phyloP scores from a whole-genome alignment of 2,329 filamentous ascomycete genomes.

The Ustulina deusta region DNA sequence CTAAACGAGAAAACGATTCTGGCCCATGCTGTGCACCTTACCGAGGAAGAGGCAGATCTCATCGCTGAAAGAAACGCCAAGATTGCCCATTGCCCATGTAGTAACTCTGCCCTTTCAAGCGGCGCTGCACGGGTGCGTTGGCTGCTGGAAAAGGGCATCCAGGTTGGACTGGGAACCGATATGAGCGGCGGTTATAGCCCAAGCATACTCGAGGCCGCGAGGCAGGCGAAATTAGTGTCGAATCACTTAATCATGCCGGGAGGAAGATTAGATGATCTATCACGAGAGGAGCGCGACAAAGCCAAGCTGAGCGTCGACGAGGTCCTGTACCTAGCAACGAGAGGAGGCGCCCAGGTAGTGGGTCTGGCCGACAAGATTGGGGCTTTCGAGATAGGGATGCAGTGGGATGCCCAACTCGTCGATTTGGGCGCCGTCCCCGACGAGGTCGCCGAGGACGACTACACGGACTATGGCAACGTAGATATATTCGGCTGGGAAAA shows the following conservation, averaged over 20 bases:
- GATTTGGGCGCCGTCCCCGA: conserved; percentile 66
- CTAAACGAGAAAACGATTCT: conserved; percentile 81
- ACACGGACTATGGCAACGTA: conserved; percentile 70
- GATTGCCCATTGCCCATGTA: conserved; percentile 87
- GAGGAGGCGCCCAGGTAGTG: conserved; percentile 86
- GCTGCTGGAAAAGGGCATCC: conserved; percentile 79
- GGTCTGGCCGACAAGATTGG: conserved; percentile 80
- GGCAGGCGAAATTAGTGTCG: conserved; percentile 83
- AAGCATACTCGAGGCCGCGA: conserved; percentile 73
- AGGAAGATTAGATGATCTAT: conserved; percentile 41
- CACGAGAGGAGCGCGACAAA: conserved; percentile 53
- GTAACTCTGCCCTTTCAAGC: conserved; percentile 84
- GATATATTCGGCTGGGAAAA: conserved; percentile 92
- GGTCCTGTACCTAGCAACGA: conserved; percentile 85
- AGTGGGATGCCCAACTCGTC: conserved; percentile 92
- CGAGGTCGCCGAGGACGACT: conserved; percentile 52
- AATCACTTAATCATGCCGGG: conserved; percentile 73
- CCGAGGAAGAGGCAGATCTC: conserved; percentile 72
- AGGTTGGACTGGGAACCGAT: conserved; percentile 89
- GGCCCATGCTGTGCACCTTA: conserved; percentile 85
- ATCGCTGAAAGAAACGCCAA: conserved; percentile 72
- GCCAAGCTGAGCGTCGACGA: conserved; percentile 86
- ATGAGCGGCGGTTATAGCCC: conserved; percentile 88
- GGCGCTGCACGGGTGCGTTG: conserved; percentile 81
- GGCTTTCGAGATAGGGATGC: conserved; percentile 85